Conservation (phyloP, 305 asterid species). For the Euphrasia arctica region DNA sequence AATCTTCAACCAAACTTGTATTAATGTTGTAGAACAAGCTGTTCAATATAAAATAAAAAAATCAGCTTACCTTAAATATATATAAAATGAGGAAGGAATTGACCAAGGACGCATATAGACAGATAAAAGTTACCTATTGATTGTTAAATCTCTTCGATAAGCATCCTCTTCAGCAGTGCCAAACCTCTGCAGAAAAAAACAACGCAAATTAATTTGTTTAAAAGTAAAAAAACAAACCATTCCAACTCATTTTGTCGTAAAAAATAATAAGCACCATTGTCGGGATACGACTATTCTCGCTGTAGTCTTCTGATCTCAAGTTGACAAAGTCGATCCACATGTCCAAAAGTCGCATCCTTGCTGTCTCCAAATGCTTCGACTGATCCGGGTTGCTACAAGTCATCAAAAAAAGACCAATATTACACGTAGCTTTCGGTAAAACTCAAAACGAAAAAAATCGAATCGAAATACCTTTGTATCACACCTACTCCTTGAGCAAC, state of each 20-base stretch:
- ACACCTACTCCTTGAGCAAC: slow-evolving; percentile 45
- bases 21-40: slow-evolving; percentile 97
- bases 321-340: slow-evolving; percentile 93
- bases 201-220: slow-evolving; percentile 6
- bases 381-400: slow-evolving; percentile 86
- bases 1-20: slow-evolving; percentile 77
- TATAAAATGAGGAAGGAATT: background rate
- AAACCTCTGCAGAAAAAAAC: slow-evolving; percentile 50
- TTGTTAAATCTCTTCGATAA: slow-evolving; percentile 88
- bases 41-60: slow-evolving; percentile 22
- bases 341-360: slow-evolving; percentile 81
- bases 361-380: slow-evolving; percentile 98
- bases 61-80: background rate
- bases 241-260: background rate
- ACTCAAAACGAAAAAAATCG: background rate
- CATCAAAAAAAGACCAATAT: slow-evolving; percentile 18
- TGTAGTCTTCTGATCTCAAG: slow-evolving; percentile 89
- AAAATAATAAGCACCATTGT: slow-evolving; percentile 50
- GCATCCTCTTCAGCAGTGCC: slow-evolving; percentile 95
- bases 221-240: background rate
- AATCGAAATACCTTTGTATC: background rate
- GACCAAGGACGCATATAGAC: background rate
- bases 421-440: background rate
- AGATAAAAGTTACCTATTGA: slow-evolving; percentile 54
- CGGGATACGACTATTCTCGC: slow-evolving; percentile 88